Conservation (phyloP, 441 rosid species). For the Sinapis alba region DNA sequence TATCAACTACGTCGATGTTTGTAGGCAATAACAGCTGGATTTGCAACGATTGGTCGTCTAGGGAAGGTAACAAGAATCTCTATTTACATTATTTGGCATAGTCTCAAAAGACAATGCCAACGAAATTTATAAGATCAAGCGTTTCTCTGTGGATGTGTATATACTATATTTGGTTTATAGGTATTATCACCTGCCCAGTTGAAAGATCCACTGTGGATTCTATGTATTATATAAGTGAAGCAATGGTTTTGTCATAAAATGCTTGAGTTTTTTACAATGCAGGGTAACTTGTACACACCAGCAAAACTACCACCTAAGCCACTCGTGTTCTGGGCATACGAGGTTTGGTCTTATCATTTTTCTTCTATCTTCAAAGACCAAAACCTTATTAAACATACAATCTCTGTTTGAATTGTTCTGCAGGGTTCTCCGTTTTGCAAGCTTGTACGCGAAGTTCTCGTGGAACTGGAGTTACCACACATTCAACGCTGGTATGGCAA, state of each 20-base stretch:
- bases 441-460: constrained; percentile 80
- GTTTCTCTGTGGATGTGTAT: neutral
- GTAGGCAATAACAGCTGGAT: constrained; percentile 88
- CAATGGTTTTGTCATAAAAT: constrained; percentile 6
- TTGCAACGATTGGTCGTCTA: constrained; percentile 80
- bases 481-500: constrained; percentile 60
- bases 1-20: constrained; percentile 40
- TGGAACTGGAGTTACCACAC: constrained; percentile 87
- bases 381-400: neutral
- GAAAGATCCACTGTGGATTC: neutral
- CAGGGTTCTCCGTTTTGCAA: constrained; percentile 94
- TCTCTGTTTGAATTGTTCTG: constrained; percentile 8
- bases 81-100: constrained; percentile 9
- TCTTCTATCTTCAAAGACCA: neutral
- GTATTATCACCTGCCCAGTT: neutral
- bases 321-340: constrained; percentile 86
- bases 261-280: constrained; percentile 33
- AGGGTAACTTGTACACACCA: constrained; percentile 77
- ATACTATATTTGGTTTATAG: neutral
- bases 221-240: neutral
- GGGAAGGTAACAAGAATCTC: constrained; percentile 66
- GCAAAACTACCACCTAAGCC: constrained; percentile 87
- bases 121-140: neutral
- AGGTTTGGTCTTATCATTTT: constrained; percentile 47
- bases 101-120: neutral